These are phyloP conservation scores for Rhynchospora pubera DNA, from an alignment of 176 grass and related monocot genomes.

Conservation along the genomic window DNA sequence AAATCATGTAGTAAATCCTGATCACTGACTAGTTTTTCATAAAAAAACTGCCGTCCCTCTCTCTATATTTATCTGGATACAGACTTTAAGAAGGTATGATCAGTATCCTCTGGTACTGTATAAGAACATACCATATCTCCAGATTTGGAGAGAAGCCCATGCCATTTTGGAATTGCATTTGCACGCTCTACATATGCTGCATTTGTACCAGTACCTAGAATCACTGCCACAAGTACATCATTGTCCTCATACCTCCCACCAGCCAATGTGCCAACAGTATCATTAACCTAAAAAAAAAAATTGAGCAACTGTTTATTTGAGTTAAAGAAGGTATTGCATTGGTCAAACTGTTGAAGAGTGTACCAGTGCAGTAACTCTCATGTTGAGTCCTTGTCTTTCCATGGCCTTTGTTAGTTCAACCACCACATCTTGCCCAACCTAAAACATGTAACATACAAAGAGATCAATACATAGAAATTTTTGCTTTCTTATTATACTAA, in stretches of 20 bases:
- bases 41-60: neutral
- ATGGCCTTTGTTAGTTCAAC: slow-evolving; percentile 56
- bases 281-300: slow-evolving; percentile 16
- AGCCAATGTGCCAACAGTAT: slow-evolving; percentile 18
- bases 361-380: slow-evolving; percentile 57
- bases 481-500: neutral
- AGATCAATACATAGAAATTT: neutral
- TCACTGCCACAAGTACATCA: slow-evolving; percentile 54
- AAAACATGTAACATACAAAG: neutral
- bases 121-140: slow-evolving; percentile 49
- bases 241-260: slow-evolving; percentile 53
- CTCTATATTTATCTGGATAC: neutral
- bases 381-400: slow-evolving; percentile 53
- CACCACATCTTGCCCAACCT: slow-evolving; percentile 71
- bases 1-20: neutral
- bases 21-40: neutral
- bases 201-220: slow-evolving; percentile 80
- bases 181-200: slow-evolving; percentile 66
- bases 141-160: slow-evolving; percentile 39
- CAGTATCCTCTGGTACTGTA: neutral
- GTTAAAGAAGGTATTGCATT: neutral
- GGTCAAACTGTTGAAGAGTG: neutral
- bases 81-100: neutral
- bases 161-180: slow-evolving; percentile 68
- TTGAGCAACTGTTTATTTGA: neutral